Evolutionary conservation across 805 yeast species (phyloP), one percentile per base, ranked within the genome.

Genomic region (Candida hungchunana): DNA sequence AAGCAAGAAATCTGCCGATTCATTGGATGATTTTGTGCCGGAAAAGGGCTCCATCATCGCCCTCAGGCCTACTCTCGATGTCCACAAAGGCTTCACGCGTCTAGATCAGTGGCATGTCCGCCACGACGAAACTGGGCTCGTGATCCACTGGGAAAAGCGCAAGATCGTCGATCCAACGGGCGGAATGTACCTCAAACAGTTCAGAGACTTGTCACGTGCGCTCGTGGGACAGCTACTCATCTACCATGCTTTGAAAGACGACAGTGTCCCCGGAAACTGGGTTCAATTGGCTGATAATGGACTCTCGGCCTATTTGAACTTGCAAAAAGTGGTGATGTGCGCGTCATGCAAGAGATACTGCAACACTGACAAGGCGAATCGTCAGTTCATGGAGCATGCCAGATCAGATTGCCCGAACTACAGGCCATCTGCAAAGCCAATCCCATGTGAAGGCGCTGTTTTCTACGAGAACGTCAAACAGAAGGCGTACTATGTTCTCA

Each of bases 91-190:
- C 15, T 32, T 32, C 30, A 32, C 30, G 6, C 26, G 30, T 4
- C 19, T 32, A 13, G 30, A 32, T 19, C n/a, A 20, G 5, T 26
- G 19, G 30, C 36, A 32, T 19, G 6, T 32, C 10, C 30, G 36
- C 15, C 36, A 32, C 18, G 23, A 32, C 17, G 27, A 17, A n/a
- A 26, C 36, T 4, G 36, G 36, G 7, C 30, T 32, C 19, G 20
- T 32, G 15, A 26, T 32, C 19, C 30, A 32, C 11, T 26, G 25
- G 30, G 20, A 5, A 4, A 16, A 26, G 15, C 23, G 26, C 20
- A 26, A 26, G 26, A 32, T 32, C 6, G 31, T 26, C 9, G 31
- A 33, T 14, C 36, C 36, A 6, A 33, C 31, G 6, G 31, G 31
- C 12, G 26, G 31, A 10, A 27, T 20, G 31, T 27, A 26, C 25